phyloP scores from a whole-genome alignment of 768 basidiomycete species.

The Lactarius tabidus region DNA sequence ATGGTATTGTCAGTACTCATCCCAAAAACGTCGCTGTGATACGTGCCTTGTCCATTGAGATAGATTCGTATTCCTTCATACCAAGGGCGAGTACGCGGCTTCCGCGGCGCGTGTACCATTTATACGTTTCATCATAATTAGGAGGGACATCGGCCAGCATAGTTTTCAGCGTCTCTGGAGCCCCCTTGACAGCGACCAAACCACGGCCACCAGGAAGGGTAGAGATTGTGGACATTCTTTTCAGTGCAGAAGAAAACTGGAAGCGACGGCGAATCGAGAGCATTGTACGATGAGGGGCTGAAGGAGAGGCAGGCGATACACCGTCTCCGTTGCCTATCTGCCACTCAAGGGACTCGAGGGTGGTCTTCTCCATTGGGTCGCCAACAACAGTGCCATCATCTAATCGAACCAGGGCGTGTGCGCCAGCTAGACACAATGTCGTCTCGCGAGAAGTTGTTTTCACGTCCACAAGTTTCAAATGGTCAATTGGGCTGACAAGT shows the following conservation, averaged over 20 bases:
- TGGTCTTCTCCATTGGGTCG: slow-evolving; percentile 99
- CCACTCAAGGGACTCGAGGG: slow-evolving; percentile 90
- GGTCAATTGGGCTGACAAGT: slow-evolving; percentile 50
- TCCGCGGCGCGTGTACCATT: slow-evolving; percentile 89
- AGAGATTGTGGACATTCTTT: slow-evolving; percentile 93
- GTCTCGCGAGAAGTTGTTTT: slow-evolving; percentile 75
- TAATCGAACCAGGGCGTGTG: slow-evolving; percentile 90
- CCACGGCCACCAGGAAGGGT: slow-evolving; percentile 56
- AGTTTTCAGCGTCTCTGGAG: slow-evolving; percentile 90
- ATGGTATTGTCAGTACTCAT: not conserved
- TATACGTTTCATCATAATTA: slow-evolving; percentile 90
- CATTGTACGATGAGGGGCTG: slow-evolving; percentile 52
- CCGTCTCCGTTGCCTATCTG: slow-evolving; percentile 50
- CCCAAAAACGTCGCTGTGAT: not conserved
- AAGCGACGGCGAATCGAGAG: slow-evolving; percentile 84
- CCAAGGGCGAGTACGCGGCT: slow-evolving; percentile 92
- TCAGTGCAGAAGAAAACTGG: slow-evolving; percentile 96
- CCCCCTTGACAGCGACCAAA: slow-evolving; percentile 85
- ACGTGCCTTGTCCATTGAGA: slow-evolving; percentile 70
- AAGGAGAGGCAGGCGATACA: slow-evolving; percentile 52
- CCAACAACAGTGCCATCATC: slow-evolving; percentile 95
- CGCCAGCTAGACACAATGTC: slow-evolving; percentile 83
- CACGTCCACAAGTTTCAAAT: slow-evolving; percentile 68
- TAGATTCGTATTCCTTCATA: slow-evolving; percentile 72
- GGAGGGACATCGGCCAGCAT: slow-evolving; percentile 77